Percentiles rank a stretch among this genome's conserved stretches.
Conservation (phyloP, 371 early-diverging fungal species). For the Nematocida sp. region DNA sequence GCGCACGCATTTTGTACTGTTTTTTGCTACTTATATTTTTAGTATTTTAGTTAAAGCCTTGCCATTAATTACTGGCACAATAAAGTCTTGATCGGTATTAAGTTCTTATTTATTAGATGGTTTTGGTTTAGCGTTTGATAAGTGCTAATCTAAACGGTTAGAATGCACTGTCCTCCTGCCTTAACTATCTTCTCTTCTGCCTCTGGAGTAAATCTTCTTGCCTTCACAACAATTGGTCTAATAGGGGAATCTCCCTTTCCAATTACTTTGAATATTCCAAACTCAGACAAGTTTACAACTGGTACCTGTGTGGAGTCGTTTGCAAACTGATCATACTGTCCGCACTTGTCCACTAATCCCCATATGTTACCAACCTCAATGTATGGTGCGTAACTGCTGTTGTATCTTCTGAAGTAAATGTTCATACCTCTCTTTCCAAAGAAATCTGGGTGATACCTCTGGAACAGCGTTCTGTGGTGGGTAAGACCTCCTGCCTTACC, state of each 20-base stretch:
- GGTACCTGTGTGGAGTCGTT: conserved; percentile 77
- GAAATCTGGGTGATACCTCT: conserved; percentile 99
- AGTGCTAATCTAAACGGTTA: conserved; percentile 58
- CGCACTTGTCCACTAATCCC: conserved; percentile 83
- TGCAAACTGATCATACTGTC: conserved; percentile 77
- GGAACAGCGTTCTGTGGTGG: conserved; percentile 98
- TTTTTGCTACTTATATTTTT: neutral
- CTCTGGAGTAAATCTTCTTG: conserved; percentile 83
- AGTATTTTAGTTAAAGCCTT: neutral
- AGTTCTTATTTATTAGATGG: conserved; percentile 20
- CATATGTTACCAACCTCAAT: conserved; percentile 88
- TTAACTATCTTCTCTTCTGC: conserved; percentile 97
- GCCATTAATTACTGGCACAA: neutral
- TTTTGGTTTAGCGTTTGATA: neutral
- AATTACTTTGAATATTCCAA: conserved; percentile 90
- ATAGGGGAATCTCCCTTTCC: conserved; percentile 84
- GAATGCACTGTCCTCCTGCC: conserved; percentile 83
- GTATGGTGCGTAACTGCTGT: conserved; percentile 84
- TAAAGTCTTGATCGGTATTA: conserved; percentile 8
- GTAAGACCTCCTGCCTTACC: conserved; percentile 98
- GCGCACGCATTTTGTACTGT: no score
- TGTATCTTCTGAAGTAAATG: conserved; percentile 75
- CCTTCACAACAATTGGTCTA: conserved; percentile 89
- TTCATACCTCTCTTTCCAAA: conserved; percentile 99
- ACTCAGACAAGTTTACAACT: conserved; percentile 68